Base-by-base conservation (phyloP, 2,329 filamentous ascomycete genomes). In the Pseudopyrenochaeta lycopersici region DNA sequence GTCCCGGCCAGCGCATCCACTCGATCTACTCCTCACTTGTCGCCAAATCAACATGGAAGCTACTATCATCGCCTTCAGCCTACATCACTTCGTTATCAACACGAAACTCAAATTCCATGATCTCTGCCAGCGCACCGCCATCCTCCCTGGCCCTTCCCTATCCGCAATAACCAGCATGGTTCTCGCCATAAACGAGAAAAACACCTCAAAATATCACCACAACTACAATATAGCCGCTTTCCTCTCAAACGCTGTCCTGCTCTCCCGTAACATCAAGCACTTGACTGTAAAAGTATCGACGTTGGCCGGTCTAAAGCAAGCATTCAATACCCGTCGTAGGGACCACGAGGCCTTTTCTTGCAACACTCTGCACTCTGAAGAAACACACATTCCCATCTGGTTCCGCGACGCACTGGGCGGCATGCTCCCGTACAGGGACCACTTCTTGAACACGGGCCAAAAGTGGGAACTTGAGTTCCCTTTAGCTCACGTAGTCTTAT, bases 21-120 rank as follows among this genome's bases (percentile, higher is more conserved):
- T 61, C 31, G 42, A 43, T 23, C 54, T 61, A 27, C 58, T 61
- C 38, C 45, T 55, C 2, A 55, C 47, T 17, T 58, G 58, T 32
- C 54, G 54, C 15, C 35, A 43, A 33, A 51, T 61, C 27, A 51
- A 53, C 23, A 27, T 33, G 23, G 49, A 55, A 41, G 61, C 60
- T 10, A 59, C 56, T n/a, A 17, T 58, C 45, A 53, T 60, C 12
- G 54, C 58, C 33, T 66, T 62, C 44, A 39, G 21, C 33, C 46
- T 41, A 7, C 45, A 56, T n/a, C 41, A 54, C 23, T 62, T 63
- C 49, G 42, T 23, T 10, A n/a, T 27, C 12, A 21, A 41, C 18
- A 9, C n/a, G 6, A 3, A 5, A 4, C 21, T 32, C 29, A 51
- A 47, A 15, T 53, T 54, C 52, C 43, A 48, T 48, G 29, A 30